Evolutionary conservation across 768 basidiomycete genomes (phyloP).

Genomic region (Clitopilus hobsonii): DNA sequence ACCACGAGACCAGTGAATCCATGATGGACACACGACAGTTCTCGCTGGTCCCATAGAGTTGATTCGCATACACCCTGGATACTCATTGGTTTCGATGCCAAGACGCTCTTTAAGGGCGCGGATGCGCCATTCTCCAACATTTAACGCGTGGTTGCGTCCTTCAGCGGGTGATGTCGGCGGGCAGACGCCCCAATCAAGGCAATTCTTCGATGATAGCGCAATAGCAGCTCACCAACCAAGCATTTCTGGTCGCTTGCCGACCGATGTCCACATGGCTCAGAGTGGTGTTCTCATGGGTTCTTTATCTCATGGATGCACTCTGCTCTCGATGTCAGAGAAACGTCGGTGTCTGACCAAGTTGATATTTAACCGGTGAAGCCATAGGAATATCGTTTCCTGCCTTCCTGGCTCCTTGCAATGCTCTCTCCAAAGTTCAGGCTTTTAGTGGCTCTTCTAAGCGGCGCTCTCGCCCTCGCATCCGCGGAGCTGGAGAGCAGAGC

Average conservation of each 20-base stretch:
- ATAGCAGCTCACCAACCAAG: not conserved
- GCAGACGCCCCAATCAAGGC: not conserved
- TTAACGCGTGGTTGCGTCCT: not conserved
- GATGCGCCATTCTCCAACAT: not conserved
- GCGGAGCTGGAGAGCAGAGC: conserved; percentile 2
- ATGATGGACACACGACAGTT: no score
- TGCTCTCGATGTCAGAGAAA: not conserved
- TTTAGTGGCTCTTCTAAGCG: not conserved
- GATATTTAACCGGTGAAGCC: not conserved
- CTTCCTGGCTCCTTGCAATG: not conserved
- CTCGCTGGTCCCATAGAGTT: no score
- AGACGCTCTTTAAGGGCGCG: not conserved
- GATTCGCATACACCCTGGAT: no score
- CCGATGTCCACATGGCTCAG: not conserved
- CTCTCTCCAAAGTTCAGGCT: not conserved
- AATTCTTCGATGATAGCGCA: not conserved
- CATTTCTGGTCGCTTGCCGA: not conserved
- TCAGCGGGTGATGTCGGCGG: not conserved
- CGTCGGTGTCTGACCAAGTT: not conserved
- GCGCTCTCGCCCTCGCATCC: not conserved
- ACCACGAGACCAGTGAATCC: not conserved
- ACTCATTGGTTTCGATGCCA: not conserved
- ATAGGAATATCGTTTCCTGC: no score
- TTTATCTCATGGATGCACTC: not conserved
- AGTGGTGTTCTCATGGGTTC: not conserved